phyloP scores from a whole-genome alignment of 768 basidiomycete genomes.

The Lactarius akahatsu region DNA sequence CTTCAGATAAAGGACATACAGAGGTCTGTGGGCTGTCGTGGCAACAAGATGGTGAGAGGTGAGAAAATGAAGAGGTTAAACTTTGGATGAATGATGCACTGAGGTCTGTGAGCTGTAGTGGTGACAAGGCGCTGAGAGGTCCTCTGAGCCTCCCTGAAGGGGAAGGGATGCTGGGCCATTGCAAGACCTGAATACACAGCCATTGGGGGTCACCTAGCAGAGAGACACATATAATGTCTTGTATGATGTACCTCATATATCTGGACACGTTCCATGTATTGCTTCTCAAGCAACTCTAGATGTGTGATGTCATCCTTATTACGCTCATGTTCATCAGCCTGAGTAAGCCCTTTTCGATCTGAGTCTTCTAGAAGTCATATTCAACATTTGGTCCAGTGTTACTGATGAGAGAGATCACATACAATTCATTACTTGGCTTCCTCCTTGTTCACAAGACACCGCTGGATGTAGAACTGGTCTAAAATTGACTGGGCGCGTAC shows the following conservation, averaged over 20 bases:
- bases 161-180: too few relatives aligned
- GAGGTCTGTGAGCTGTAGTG: too few relatives aligned
- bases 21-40: too few relatives aligned
- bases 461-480: slow-evolving; percentile 83
- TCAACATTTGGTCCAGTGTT: slow-evolving; percentile 15
- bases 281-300: slow-evolving; percentile 61
- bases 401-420: slow-evolving; percentile 32
- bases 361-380: slow-evolving; percentile 44
- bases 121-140: too few relatives aligned
- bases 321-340: slow-evolving; percentile 59
- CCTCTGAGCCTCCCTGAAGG: too few relatives aligned
- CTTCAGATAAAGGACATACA: too few relatives aligned
- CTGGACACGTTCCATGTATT: slow-evolving; percentile 67
- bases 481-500: slow-evolving; percentile 66
- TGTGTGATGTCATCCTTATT: slow-evolving; percentile 81
- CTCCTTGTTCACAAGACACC: slow-evolving; percentile 60
- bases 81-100: too few relatives aligned
- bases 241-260: slow-evolving; percentile 59
- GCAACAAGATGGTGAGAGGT: too few relatives aligned
- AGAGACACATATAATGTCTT: too few relatives aligned
- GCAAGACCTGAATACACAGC: too few relatives aligned
- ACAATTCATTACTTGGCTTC: slow-evolving; percentile 61
- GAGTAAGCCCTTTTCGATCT: slow-evolving; percentile 53
- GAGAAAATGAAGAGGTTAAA: too few relatives aligned
- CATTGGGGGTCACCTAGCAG: too few relatives aligned